Evolutionary conservation across 495 filamentous ascomycete genomes (phyloP).

Genomic region (Niebla homalea): DNA sequence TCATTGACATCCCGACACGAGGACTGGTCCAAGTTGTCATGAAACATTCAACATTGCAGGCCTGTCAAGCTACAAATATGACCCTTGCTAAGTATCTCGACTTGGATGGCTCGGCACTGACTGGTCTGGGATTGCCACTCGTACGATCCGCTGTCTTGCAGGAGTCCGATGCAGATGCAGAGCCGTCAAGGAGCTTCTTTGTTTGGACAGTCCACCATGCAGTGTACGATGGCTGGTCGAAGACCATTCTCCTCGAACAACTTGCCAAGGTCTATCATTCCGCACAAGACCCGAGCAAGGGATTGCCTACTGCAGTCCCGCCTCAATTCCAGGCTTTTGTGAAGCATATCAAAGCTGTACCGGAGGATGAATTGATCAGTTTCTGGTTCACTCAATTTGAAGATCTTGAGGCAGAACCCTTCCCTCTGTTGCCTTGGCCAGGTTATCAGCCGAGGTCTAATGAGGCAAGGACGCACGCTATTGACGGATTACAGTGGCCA

Average conservation of each 20-base stretch:
- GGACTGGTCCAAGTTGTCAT: not conserved
- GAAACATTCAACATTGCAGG: not conserved
- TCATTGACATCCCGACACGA: not conserved
- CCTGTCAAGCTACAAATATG: not conserved
- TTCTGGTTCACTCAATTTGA: not conserved
- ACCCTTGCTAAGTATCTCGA: not conserved
- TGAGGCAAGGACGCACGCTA: not conserved
- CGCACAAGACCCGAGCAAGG: not conserved
- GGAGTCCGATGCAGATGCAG: no score
- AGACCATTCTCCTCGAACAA: not conserved
- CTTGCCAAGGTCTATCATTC: no score
- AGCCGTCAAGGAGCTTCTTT: not conserved
- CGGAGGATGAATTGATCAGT: not conserved
- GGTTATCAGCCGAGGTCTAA: not conserved
- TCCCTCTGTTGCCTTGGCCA: not conserved
- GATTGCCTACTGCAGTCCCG: not conserved
- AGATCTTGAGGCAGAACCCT: not conserved
- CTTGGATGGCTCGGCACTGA: not conserved
- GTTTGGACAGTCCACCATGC: not conserved
- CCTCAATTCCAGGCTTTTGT: not conserved
- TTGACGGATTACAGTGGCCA: not conserved
- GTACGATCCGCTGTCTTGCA: not conserved
- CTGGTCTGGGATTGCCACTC: not conserved
- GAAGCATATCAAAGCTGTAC: not conserved
- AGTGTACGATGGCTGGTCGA: not conserved